Percentiles rank a stretch among this genome's conserved stretches.
Conservation (phyloP, 2,329 filamentous ascomycete genomes). For the Penicillium digitatum region DNA sequence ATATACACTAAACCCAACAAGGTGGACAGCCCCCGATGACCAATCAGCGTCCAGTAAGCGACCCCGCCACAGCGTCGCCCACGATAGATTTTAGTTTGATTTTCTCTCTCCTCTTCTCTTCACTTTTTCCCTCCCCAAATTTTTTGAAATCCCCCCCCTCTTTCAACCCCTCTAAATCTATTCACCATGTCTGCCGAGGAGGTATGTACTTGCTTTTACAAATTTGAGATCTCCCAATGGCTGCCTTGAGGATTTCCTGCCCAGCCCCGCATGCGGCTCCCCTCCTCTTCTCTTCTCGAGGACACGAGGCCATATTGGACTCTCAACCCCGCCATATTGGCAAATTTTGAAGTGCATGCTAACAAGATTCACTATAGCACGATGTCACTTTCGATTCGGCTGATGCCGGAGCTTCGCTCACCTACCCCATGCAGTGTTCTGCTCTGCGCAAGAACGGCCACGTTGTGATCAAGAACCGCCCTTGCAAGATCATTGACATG, state of each 20-base stretch:
- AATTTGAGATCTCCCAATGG: conserved; percentile 3
- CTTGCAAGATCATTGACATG: conserved; percentile 99
- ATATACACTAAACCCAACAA: conserved; percentile 24
- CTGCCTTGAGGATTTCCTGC: conserved; percentile 16
- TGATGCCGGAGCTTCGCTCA: conserved; percentile 92
- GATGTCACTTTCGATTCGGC: conserved; percentile 82
- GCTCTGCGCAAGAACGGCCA: conserved; percentile 98
- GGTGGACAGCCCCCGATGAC: conserved; percentile 23
- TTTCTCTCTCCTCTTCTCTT: conserved; percentile 26
- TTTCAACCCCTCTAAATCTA: conserved; percentile 29
- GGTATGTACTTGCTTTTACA: conserved; percentile 46
- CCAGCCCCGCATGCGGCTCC: conserved; percentile 31
- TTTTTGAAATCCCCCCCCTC: conserved; percentile 22
- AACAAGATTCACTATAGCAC: conserved; percentile 48
- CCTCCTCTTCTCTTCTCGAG: conserved; percentile 19
- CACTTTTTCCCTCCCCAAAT: conserved; percentile 27
- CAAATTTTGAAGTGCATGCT: conserved; percentile 18
- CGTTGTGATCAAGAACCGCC: conserved; percentile 97
- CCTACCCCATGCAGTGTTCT: conserved; percentile 98
- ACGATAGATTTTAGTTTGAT: conserved; percentile 13
- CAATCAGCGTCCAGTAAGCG: conserved; percentile 1
- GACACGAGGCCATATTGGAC: conserved; percentile 12
- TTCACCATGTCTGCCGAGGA: conserved; percentile 62
- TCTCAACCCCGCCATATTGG: background rate
- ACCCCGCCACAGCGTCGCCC: conserved; percentile 9